Conservation (phyloP, 495 filamentous ascomycete species). For the Paragyromitra xinjiangensis region DNA sequence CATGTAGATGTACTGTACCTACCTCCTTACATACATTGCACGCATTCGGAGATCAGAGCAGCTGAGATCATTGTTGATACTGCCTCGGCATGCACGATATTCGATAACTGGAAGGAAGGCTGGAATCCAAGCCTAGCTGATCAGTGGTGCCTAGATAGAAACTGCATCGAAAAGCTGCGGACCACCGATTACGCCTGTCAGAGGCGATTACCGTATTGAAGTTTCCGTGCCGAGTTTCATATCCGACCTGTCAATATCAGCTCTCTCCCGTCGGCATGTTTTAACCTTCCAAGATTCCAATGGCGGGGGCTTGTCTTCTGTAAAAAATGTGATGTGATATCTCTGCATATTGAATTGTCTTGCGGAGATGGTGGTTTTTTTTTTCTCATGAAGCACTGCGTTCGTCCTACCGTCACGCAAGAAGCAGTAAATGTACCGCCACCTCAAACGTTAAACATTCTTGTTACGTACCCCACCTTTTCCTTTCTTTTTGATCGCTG, state of each 20-base stretch:
- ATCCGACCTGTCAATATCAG: constrained; percentile 53
- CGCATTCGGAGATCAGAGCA: constrained; percentile 46
- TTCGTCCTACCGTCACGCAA: constrained; percentile 32
- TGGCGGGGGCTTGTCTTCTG: constrained; percentile 27
- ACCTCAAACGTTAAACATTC: constrained; percentile 36
- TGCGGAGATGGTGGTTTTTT: constrained; percentile 15
- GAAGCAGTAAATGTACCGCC: constrained; percentile 36
- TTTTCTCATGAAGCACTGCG: constrained; percentile 29
- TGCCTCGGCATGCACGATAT: constrained; percentile 28
- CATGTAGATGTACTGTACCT: constrained; percentile 32
- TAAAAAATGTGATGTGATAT: constrained; percentile 45
- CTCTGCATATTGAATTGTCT: constrained; percentile 27
- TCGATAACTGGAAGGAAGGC: constrained; percentile 19
- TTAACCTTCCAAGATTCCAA: constrained; percentile 39
- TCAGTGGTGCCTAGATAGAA: constrained; percentile 18
- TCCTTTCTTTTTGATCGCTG: constrained; percentile 48
- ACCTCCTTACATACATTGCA: constrained; percentile 38
- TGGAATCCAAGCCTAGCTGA: constrained; percentile 18
- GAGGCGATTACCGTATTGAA: constrained; percentile 40
- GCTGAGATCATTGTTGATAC: constrained; percentile 32
- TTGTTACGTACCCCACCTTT: constrained; percentile 46
- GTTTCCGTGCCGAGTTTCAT: constrained; percentile 43
- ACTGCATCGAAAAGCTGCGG: constrained; percentile 27
- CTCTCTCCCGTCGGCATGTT: constrained; percentile 41
- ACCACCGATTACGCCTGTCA: constrained; percentile 36